phyloP scores from a whole-genome alignment of 1,284 basidiomycete species.

The Athelia psychrophila region DNA sequence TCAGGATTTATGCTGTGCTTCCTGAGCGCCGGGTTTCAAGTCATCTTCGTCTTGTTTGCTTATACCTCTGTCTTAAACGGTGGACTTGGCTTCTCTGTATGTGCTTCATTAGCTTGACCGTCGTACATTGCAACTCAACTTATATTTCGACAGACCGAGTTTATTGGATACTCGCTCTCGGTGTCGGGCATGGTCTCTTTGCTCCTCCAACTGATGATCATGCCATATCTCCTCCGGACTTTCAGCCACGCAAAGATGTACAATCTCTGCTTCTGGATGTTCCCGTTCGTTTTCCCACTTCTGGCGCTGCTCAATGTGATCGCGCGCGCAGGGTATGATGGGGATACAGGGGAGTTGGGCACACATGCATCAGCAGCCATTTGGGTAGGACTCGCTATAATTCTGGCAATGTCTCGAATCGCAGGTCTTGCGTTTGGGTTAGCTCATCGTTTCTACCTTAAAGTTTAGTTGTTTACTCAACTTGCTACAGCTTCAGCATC shows the following conservation, averaged over 20 bases:
- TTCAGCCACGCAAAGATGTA: constrained; percentile 44
- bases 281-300: constrained; percentile 41
- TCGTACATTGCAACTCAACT: constrained; percentile 31
- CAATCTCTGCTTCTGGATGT: constrained; percentile 42
- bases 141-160: constrained; percentile 41
- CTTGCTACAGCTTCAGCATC: constrained; percentile 48
- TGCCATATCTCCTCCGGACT: constrained; percentile 43
- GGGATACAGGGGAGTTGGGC: constrained; percentile 19
- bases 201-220: constrained; percentile 40
- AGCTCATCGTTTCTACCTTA: constrained; percentile 14
- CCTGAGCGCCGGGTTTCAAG: constrained; percentile 58
- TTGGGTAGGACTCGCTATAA: constrained; percentile 40
- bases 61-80: constrained; percentile 56
- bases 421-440: constrained; percentile 40
- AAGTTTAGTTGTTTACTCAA: not conserved
- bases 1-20: constrained; percentile 57
- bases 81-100: constrained; percentile 55
- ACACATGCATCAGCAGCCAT: constrained; percentile 21
- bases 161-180: constrained; percentile 61
- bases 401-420: constrained; percentile 35
- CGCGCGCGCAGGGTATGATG: constrained; percentile 27
- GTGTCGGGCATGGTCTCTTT: constrained; percentile 40
- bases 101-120: constrained; percentile 14
- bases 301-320: constrained; percentile 44
- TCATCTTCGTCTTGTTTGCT: constrained; percentile 66